Conservation (phyloP, 2,329 filamentous ascomycete genomes). For the Paraphaeosphaeria minitans region DNA sequence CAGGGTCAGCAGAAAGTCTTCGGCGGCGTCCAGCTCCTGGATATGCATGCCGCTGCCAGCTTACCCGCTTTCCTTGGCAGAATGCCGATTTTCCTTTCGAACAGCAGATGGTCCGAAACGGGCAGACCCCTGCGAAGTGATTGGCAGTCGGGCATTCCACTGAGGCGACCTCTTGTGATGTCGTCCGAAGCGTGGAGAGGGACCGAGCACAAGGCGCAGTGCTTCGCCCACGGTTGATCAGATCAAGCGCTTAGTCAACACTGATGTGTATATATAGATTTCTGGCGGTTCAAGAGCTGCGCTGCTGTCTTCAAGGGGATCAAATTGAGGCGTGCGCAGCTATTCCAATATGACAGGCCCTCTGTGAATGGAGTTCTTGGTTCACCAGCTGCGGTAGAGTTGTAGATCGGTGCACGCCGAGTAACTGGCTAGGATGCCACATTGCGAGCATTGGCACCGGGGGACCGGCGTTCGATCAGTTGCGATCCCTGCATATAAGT, state of each 20-base stretch:
- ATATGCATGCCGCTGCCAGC: constrained; percentile 2
- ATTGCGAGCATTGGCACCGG: neutral
- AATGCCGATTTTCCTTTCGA: constrained; percentile 5
- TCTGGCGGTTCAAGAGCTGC: neutral
- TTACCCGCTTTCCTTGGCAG: constrained; percentile 5
- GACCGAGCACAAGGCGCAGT: neutral
- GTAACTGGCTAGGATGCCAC: neutral
- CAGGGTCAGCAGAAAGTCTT: neutral
- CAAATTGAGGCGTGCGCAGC: too few species aligned
- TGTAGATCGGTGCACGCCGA: neutral
- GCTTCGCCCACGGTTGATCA: neutral
- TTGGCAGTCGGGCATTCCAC: neutral
- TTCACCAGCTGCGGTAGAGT: neutral
- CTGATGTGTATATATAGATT: neutral
- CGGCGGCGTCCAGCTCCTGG: neutral
- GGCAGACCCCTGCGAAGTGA: constrained; percentile 3
- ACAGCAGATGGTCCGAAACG: constrained; percentile 1
- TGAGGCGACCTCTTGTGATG: neutral
- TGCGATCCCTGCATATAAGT: neutral
- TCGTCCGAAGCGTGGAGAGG: neutral
- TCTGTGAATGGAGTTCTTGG: neutral
- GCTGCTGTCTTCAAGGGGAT: neutral
- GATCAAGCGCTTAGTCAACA: neutral
- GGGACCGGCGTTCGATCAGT: neutral
- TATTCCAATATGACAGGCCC: neutral